phyloP scores from a whole-genome alignment of 495 filamentous ascomycete genomes.

The Hyaloscypha finlandica region DNA sequence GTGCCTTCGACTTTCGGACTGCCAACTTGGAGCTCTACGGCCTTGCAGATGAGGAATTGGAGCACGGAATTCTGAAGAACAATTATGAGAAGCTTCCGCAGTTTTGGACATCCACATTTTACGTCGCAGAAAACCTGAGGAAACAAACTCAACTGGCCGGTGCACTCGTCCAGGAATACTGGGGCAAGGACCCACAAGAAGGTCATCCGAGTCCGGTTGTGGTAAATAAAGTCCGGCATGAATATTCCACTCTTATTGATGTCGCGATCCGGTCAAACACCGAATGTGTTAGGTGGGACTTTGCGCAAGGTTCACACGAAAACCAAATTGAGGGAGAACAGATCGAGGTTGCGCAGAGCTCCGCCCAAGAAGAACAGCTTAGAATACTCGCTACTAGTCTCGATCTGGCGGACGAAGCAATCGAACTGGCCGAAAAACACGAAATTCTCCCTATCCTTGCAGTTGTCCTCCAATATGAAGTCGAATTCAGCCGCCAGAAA shows the following conservation, averaged over 20 bases:
- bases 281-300: slow-evolving; percentile 64
- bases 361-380: slow-evolving; percentile 21
- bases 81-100: slow-evolving; percentile 67
- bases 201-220: slow-evolving; percentile 34
- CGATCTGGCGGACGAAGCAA: slow-evolving; percentile 57
- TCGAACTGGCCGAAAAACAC: slow-evolving; percentile 67
- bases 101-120: slow-evolving; percentile 76
- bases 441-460: slow-evolving; percentile 63
- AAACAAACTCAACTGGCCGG: slow-evolving; percentile 54
- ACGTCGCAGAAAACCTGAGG: slow-evolving; percentile 56
- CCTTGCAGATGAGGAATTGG: slow-evolving; percentile 60
- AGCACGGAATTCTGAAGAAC: slow-evolving; percentile 65
- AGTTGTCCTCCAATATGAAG: slow-evolving; percentile 51
- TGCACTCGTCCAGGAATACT: slow-evolving; percentile 37
- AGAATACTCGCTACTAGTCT: slow-evolving; percentile 62
- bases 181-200: slow-evolving; percentile 9
- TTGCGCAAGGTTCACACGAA: slow-evolving; percentile 47
- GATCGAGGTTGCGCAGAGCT: slow-evolving; percentile 34
- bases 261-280: slow-evolving; percentile 59
- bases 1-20: slow-evolving; percentile 72
- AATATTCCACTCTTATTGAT: slow-evolving; percentile 55
- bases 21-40: slow-evolving; percentile 69
- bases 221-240: slow-evolving; percentile 48
- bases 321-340: slow-evolving; percentile 39
- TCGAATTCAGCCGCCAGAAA: slow-evolving; percentile 24